Evolutionary conservation across 2,329 filamentous ascomycete species (phyloP), one percentile per base, ranked within the genome.

Genomic region (Fusarium hostae): DNA sequence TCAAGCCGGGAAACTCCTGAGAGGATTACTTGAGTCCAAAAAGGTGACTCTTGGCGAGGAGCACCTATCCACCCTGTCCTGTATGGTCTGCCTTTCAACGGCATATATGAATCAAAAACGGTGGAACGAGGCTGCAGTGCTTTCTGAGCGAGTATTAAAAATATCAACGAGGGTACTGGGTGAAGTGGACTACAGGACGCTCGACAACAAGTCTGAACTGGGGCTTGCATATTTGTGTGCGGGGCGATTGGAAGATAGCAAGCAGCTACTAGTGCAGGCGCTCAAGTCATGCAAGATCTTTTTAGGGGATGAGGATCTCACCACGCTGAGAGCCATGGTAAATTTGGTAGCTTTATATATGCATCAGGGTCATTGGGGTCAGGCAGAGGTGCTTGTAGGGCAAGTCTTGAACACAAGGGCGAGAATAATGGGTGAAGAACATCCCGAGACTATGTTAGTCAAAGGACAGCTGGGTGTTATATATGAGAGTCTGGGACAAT

Each of bases 251-350:
- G 6, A 37, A 9, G 34, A 63, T 4, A 18, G 47, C 9, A 1
- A 32, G n/a, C 20, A 37, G 3, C 5, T 63, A 0, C 15, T 6
- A 5, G 8, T 0, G 3, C n/a, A 5, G 0, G 3, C 16, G 0
- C 0, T 32, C 5, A 4, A 9, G 15, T 10, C 0, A 6, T 10
- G 2, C 3, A 18, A 2, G 4, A 35, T 3, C 3, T 0, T 11
- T 4, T 0, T 4, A 0, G 47, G 58, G 3, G 12, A 16, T 1
- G 28, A 47, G 1, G 0, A 45, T 15, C 0, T 0, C 2, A 0
- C 0, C 1, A 40, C 40, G 0, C 0, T 41, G 4, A 0, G 0
- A 0, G 3, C 1, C 13, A 45, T 35, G 34, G 0, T 0, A 1
- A 0, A 0, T 2, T 7, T 63, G 8, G 0, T 0, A 2, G 0